A percentile compares a stretch with the other conserved stretches of the same genome.
phyloP scores from a whole-genome alignment of 2,329 filamentous ascomycete species.

The Chaetomiaceae sp. region DNA sequence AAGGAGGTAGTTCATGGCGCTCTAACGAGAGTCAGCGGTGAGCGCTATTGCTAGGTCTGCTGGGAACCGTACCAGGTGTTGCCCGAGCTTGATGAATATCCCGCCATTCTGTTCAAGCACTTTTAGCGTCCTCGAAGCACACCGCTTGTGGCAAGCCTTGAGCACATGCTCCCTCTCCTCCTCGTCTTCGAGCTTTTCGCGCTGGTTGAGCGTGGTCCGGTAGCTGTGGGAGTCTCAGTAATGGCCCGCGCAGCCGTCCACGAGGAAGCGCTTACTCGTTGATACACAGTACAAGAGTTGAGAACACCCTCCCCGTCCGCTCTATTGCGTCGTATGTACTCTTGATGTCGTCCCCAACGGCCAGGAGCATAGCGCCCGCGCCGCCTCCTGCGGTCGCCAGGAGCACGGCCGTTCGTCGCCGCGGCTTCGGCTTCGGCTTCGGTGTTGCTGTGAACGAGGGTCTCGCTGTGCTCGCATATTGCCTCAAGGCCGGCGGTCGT shows the following conservation, averaged over 20 bases:
- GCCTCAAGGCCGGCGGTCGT: slow-evolving; percentile 17
- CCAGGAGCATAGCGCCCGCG: slow-evolving; percentile 39
- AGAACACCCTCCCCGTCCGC: slow-evolving; percentile 73
- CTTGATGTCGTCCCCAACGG: slow-evolving; percentile 63
- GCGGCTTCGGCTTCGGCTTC: slow-evolving; percentile 12
- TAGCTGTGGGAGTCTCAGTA: slow-evolving; percentile 57
- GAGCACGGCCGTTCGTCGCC: slow-evolving; percentile 34
- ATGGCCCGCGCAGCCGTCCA: no score
- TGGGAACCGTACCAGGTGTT: slow-evolving; percentile 64
- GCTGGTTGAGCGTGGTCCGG: slow-evolving; percentile 71
- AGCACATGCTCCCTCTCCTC: slow-evolving; percentile 65
- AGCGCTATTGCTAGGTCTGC: not conserved
- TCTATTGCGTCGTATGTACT: slow-evolving; percentile 71
- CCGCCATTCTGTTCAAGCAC: slow-evolving; percentile 95
- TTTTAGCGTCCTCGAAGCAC: slow-evolving; percentile 78
- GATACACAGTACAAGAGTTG: slow-evolving; percentile 73
- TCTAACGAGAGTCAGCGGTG: slow-evolving; percentile 45
- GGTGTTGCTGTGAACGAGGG: not conserved
- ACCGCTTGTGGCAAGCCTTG: slow-evolving; percentile 84
- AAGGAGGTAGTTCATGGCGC: slow-evolving; percentile 91
- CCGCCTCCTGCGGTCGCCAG: slow-evolving; percentile 50
- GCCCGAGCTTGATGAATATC: slow-evolving; percentile 96
- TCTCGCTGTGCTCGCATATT: slow-evolving; percentile 16
- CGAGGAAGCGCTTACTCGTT: slow-evolving; percentile 62
- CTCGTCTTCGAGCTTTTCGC: slow-evolving; percentile 57